Base-by-base conservation (phyloP, 2,329 filamentous ascomycete species). In the Talaromyces sp. region DNA sequence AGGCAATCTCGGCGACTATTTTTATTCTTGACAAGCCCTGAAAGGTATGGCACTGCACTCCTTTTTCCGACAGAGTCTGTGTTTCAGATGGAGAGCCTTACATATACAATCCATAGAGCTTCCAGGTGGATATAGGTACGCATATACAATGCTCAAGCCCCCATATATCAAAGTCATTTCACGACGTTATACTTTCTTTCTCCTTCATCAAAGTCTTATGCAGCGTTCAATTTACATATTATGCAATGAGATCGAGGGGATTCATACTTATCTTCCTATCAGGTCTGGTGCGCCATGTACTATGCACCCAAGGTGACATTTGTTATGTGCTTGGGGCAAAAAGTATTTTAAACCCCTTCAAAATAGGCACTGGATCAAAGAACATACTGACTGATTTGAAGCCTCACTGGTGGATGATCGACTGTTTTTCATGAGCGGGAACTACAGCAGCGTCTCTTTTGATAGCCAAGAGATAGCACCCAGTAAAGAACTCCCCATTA, bases 311-410 rank as follows among this genome's bases (percentile, higher is more conserved):
- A 56, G 64, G 64, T 24, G 64, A 66, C 14, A 60, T 66, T 60
- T 66, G 64, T 58, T 66, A 66, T 54, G 39, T 66, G 13, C 11
- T 60, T 19, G 64, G 64, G n/a, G 61, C 64, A 33, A 59, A 59
- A 22, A 64, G 64, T 66, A 50, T 45, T 60, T 60, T 35, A 27
- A 8, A 13, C 5, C 6, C 3, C 52, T 33, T 10, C 19, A 16
- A 16, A 16, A 16, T n/a, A 3, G 16, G 16, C 2, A 43, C 16
- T n/a, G 16, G 8, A 1, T 5, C 1, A 24, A n/a, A 13, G 37
- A 11, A 6, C 3, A 19, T 48, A 3, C 41, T 60, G 43, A 60
- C 58, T 2, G 31, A 3, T 50, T 43, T 57, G 16, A 39, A 66
- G 64, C 62, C 59, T 54, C 50, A 27, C 37, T 66, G 13, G 47